Evolutionary conservation across 148 eudicot genomes (phyloP).

Genomic region (Arbutus unedo): DNA sequence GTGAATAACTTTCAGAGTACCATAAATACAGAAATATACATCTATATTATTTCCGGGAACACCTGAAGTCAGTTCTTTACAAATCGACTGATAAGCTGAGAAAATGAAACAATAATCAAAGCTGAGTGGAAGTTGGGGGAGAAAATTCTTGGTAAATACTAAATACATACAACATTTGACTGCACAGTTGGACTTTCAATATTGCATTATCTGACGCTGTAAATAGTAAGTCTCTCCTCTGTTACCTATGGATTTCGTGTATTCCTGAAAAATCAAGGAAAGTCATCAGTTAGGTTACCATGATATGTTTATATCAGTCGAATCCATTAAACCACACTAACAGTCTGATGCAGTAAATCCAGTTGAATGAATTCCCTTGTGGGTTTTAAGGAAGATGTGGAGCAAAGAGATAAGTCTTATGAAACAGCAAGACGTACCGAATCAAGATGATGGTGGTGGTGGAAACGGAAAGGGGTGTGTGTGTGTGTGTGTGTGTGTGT

Average conservation of each 20-base stretch:
- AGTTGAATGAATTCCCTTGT: background rate
- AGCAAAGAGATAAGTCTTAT: background rate
- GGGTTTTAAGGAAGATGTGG: background rate
- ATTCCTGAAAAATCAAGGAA: slow-evolving; percentile 34
- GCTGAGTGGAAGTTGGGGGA: background rate
- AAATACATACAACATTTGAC: background rate
- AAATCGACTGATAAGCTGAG: background rate
- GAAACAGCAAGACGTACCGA: background rate
- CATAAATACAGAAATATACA: slow-evolving; percentile 11
- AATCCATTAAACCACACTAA: background rate
- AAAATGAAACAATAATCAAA: background rate
- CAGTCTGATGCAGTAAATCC: too few relatives aligned
- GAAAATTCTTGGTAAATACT: background rate
- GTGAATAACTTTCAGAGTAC: too few relatives aligned
- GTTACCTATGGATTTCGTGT: slow-evolving; percentile 34
- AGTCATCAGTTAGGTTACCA: background rate
- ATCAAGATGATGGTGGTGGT: background rate
- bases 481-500: too few relatives aligned
- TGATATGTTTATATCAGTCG: background rate
- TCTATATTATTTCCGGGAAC: background rate
- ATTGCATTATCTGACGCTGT: background rate
- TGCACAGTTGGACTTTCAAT: background rate
- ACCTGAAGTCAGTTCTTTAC: slow-evolving; percentile 22
- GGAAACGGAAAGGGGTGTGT: too few relatives aligned
- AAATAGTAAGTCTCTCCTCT: background rate